Percentiles rank a stretch among this genome's conserved stretches.
phyloP scores from a whole-genome alignment of 2,329 filamentous ascomycete species.

The Sphaerulina vaccinii region DNA sequence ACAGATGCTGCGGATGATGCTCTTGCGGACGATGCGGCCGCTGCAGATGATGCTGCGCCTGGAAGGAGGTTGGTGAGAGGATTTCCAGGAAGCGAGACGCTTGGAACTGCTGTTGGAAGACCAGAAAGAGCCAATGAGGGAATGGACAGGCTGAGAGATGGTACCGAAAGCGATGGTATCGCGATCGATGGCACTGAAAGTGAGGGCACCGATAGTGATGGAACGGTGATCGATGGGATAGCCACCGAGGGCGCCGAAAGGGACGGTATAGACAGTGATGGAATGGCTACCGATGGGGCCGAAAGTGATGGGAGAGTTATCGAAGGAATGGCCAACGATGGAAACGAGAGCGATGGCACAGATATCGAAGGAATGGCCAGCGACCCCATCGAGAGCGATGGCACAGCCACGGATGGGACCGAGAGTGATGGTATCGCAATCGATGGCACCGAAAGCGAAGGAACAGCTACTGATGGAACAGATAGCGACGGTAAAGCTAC shows the following conservation, averaged over 20 bases:
- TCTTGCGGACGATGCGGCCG: not conserved
- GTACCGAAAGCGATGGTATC: not conserved
- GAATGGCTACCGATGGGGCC: not conserved
- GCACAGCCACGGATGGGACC: not conserved
- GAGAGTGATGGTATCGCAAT: not conserved
- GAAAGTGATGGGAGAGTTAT: not conserved
- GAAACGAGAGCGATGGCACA: not conserved
- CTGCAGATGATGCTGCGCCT: not conserved
- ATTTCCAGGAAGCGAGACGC: not conserved
- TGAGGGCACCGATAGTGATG: not conserved
- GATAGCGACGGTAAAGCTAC: too few relatives aligned
- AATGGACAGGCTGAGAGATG: not conserved
- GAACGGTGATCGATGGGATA: not conserved
- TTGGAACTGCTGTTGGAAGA: not conserved
- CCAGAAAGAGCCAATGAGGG: not conserved
- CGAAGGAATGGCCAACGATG: not conserved
- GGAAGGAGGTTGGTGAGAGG: slow-evolving; percentile 5
- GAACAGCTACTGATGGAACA: not conserved
- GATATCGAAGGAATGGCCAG: not conserved
- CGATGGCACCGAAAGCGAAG: not conserved
- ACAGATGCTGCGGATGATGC: not conserved
- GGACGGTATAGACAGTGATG: not conserved
- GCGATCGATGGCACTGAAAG: not conserved
- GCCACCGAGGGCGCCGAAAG: not conserved
- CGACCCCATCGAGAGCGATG: not conserved